Base-by-base conservation (phyloP, 371 early-diverging fungal genomes). In the Mortierella sp. region DNA sequence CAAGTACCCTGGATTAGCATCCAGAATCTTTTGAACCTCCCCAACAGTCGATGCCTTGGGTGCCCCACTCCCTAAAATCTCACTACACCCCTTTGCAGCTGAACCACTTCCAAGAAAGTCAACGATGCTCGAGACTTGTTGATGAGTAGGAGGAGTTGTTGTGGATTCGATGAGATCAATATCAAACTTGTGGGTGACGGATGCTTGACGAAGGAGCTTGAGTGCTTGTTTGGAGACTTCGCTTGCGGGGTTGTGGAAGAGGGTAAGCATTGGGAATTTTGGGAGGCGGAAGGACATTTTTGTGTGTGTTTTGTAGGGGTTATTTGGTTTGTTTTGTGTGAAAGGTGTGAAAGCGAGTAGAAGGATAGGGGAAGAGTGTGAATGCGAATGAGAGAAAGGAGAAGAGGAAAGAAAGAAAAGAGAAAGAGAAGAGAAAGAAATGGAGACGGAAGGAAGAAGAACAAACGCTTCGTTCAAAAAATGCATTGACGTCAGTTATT, bases 261-360 rank as follows among this genome's bases (percentile, higher is more conserved):
- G 70, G 42, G 89, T 88, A 26, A 89, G 78, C 78, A 91, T 87
- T 9, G 91, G 89, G 63, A 88, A 88, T 70, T 75, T 88, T 48
- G 90, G 89, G 19, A 89, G 88, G 7, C 90, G 89, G 75, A 91
- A 90, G 47, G 90, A 91, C 91, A 91, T 91, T 74, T 28, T 76
- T 74, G 65, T 1, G n/a, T 24, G 42, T 55, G 38, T 38, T 21
- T 7, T 55, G 14, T 63, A n/a, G 55, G 34, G 8, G 48, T 19
- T 73, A 34, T 5, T 38, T 38, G 50, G 44, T 42, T 14, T 21
- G 58, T 48, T 54, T 1, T 28, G 70, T 44, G 42, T 45, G 38
- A 50, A 54, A 14, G 58, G 24, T 0, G 28, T 55, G 14, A n/a
- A 44, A 52, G 63, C 19, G 45, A 16, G 45, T 54, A 24, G 50